Base-by-base conservation (phyloP, 805 yeast species). In the Maudiozyma serrabonitensis region DNA sequence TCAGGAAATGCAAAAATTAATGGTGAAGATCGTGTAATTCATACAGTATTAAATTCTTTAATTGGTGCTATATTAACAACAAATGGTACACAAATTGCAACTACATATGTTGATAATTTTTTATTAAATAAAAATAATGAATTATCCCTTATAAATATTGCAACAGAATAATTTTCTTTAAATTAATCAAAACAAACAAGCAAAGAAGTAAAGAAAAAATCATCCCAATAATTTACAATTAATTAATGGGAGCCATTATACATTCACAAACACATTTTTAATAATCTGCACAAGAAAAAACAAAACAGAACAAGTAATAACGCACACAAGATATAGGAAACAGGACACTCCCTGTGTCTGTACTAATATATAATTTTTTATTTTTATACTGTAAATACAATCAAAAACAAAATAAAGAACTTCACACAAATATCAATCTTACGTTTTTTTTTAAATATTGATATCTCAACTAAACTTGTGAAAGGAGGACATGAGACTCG, bases 61-160 rank as follows among this genome's bases (percentile, higher is more conserved):
- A 67, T 85, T 28, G 93, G 93, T 25, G 90, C 84, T 2, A 76
- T 85, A 46, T 72, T 82, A 35, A 68, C 79, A 34, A 71, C 74
- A 26, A 80, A 81, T 57, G 93, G 93, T 5, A 75, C 79, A 56
- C 55, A 52, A 4, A 74, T 57, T n/a, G 82, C 88, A 6, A 79
- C 75, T 54, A 67, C 71, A 52, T 85, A 82, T 57, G 75, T 85
- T 47, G 66, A 69, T 38, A 74, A 72, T 41, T 80, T 78, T 62
- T 66, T 82, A 39, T 63, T 80, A 52, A 54, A 65, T 45, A 51
- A 55, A 16, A 54, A 58, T 16, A 41, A 41, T 18, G 53, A 58
- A 19, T 7, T 18, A 12, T 45, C 47, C 2, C 35, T 49, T 28
- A 18, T 43, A 11, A 48, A 44, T 40, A 35, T 13, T 35, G 38